Conservation (phyloP, 2,329 filamentous ascomycete species). For the Penicillium hordei region DNA sequence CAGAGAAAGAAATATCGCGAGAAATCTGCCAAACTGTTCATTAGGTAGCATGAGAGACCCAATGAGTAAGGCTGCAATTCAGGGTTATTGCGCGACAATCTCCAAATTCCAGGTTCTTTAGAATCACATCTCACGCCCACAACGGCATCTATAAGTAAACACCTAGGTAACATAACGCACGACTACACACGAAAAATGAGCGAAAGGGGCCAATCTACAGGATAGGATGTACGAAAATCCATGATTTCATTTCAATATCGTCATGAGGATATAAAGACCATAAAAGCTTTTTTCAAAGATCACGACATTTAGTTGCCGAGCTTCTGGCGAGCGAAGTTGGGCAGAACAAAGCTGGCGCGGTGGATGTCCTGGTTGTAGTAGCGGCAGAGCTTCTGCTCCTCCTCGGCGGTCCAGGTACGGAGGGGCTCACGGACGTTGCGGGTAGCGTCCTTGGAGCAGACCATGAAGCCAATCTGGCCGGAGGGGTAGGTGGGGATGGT, state of each 20-base stretch:
- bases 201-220: neutral
- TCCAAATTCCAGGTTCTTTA: neutral
- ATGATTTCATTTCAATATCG: conserved; percentile 16
- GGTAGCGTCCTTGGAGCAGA: conserved; percentile 91
- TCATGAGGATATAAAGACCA: conserved; percentile 14
- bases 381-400: conserved; percentile 88
- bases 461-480: conserved; percentile 99
- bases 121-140: neutral
- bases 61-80: neutral
- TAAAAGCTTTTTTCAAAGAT: conserved; percentile 10
- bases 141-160: neutral
- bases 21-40: too few species aligned
- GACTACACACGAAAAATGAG: neutral
- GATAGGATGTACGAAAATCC: conserved; percentile 2
- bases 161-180: neutral
- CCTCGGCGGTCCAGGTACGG: conserved; percentile 76
- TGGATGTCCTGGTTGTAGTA: conserved; percentile 99
- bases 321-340: conserved; percentile 84
- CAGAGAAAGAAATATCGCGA: neutral
- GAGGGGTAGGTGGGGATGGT: conserved; percentile 99
- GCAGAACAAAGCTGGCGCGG: conserved; percentile 88
- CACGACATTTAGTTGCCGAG: conserved; percentile 37
- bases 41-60: neutral
- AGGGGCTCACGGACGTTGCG: conserved; percentile 83
- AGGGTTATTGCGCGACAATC: too few species aligned